Evolutionary conservation across 1,139 yeast species (phyloP).

Genomic region (Saccharomycopsis phalli): DNA sequence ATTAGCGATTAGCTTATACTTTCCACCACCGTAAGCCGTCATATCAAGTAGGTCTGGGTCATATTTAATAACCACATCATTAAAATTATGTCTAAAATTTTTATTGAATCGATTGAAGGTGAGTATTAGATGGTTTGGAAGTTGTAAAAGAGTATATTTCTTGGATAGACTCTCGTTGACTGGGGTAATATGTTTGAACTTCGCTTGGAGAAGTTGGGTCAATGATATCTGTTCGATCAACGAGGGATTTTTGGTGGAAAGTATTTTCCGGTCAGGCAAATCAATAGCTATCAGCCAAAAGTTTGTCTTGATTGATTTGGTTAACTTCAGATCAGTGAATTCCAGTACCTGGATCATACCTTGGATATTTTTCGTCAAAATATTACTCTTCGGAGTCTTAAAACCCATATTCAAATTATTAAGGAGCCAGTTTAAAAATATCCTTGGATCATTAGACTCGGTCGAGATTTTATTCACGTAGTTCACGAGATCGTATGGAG

Average conservation of each 20-base stretch:
- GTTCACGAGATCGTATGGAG: constrained; percentile 60
- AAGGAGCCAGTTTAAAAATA: constrained; percentile 51
- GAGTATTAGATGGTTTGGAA: constrained; percentile 48
- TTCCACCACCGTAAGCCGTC: constrained; percentile 26
- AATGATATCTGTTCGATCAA: constrained; percentile 35
- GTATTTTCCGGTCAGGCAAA: constrained; percentile 40
- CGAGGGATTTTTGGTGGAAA: constrained; percentile 41
- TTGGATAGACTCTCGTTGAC: constrained; percentile 25
- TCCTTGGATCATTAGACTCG: constrained; percentile 39
- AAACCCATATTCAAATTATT: constrained; percentile 38
- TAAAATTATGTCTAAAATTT: constrained; percentile 40
- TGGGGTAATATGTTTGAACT: constrained; percentile 25
- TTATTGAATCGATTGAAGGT: constrained; percentile 47
- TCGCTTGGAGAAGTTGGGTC: constrained; percentile 36
- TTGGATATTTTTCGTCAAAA: constrained; percentile 35
- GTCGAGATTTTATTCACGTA: constrained; percentile 35
- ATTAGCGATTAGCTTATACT: constrained; percentile 44
- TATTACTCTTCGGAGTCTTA: constrained; percentile 20
- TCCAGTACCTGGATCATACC: constrained; percentile 40
- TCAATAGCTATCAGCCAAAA: constrained; percentile 55
- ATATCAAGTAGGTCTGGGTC: constrained; percentile 38
- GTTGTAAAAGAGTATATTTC: constrained; percentile 34
- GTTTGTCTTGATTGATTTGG: constrained; percentile 30
- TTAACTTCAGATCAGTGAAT: constrained; percentile 25
- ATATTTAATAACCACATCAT: constrained; percentile 50